Evolutionary conservation across 768 basidiomycete species (phyloP).

Genomic region (Hericium alpestre): DNA sequence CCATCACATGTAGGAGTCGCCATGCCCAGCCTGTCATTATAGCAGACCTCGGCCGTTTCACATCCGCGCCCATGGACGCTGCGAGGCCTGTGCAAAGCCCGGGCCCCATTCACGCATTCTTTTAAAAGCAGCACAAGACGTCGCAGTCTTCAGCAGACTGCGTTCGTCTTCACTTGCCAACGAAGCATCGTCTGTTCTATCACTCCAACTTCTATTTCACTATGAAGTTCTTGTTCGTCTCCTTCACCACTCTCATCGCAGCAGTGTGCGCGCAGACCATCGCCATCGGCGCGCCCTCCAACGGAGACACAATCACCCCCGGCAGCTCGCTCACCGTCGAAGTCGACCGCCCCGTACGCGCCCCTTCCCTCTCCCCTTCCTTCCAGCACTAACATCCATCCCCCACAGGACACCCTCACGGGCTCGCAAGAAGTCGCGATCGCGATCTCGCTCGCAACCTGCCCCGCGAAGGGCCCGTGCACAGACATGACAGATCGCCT

Average conservation of each 20-base stretch:
- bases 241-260: slow-evolving; percentile 3
- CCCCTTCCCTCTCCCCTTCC: background rate
- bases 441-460: slow-evolving; percentile 22
- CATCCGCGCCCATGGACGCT: no score
- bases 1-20: no score
- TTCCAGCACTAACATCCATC: background rate
- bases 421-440: slow-evolving; percentile 24
- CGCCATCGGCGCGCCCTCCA: slow-evolving; percentile 20
- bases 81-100: no score
- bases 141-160: no score
- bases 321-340: slow-evolving; percentile 24
- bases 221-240: no score
- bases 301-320: slow-evolving; percentile 14
- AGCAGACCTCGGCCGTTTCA: no score
- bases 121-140: no score
- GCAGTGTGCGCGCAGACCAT: slow-evolving; percentile 22
- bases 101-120: no score
- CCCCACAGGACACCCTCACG: background rate
- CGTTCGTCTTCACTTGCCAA: no score
- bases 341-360: slow-evolving; percentile 24
- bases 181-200: no score
- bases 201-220: no score
- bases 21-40: no score
- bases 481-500: background rate
- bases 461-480: slow-evolving; percentile 14